phyloP scores from a whole-genome alignment of 768 basidiomycete genomes.

The Pleurotus ostreatus region DNA sequence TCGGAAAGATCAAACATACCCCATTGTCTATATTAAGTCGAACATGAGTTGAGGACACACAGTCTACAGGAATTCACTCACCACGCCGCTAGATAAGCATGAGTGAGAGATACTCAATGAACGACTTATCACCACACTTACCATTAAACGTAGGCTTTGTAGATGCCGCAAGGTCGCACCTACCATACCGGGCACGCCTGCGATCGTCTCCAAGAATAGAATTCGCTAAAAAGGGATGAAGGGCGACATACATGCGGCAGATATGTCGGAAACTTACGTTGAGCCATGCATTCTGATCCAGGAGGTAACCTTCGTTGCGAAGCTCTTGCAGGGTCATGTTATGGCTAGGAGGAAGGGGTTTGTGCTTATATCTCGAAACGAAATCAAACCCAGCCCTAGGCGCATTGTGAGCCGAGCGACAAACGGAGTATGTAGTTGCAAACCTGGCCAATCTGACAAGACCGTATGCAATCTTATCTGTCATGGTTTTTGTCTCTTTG shows the following conservation, averaged over 20 bases:
- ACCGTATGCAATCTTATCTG: conserved; percentile 69
- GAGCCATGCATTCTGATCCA: conserved; percentile 78
- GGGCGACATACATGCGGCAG: neutral
- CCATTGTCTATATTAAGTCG: conserved; percentile 16
- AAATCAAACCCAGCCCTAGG: conserved; percentile 72
- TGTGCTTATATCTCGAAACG: conserved; percentile 82
- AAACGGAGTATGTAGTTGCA: conserved; percentile 10
- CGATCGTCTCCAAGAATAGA: conserved; percentile 76
- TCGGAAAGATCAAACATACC: conserved; percentile 3
- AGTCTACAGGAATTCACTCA: conserved; percentile 8
- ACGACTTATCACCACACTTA: conserved; percentile 24
- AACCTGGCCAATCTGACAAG: conserved; percentile 58
- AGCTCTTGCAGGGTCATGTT: conserved; percentile 73
- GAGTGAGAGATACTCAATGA: neutral
- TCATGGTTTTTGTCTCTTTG: conserved; percentile 53
- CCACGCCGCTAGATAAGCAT: conserved; percentile 39
- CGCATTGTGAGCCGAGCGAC: neutral
- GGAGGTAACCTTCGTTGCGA: conserved; percentile 65
- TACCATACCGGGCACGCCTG: conserved; percentile 97
- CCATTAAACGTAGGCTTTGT: conserved; percentile 84
- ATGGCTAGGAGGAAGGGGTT: conserved; percentile 52
- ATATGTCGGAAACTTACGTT: conserved; percentile 35
- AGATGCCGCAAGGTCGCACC: conserved; percentile 86
- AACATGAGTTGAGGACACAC: no score
- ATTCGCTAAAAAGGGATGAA: conserved; percentile 36